These are phyloP conservation scores for Amaranthus palmeri DNA, from an alignment of 148 eudicot species.

Conservation along the genomic window DNA sequence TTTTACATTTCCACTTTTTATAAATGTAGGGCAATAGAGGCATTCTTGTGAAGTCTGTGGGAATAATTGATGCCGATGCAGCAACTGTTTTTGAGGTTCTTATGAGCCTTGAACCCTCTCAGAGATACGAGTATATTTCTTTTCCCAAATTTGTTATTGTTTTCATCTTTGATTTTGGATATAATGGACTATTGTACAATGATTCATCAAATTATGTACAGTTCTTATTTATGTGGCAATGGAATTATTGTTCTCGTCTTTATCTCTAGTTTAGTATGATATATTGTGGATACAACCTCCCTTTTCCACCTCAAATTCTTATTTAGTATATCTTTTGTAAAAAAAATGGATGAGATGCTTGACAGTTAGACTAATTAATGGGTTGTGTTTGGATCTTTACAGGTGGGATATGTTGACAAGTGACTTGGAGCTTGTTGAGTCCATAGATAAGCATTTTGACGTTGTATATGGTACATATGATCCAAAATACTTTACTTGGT, in stretches of 20 bases:
- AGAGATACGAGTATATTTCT: constrained; percentile 83
- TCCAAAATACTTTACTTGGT: constrained; percentile 69
- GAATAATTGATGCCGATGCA: constrained; percentile 70
- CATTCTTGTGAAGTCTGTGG: constrained; percentile 91
- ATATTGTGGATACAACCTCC: background rate
- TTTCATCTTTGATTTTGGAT: background rate
- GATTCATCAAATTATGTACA: too few relatives aligned
- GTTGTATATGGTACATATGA: constrained; percentile 85
- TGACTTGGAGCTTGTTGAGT: constrained; percentile 80
- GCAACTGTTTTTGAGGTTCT: constrained; percentile 84
- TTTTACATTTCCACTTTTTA: background rate
- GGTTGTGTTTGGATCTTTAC: constrained; percentile 19
- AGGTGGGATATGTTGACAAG: constrained; percentile 94
- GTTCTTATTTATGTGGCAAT: too few relatives aligned
- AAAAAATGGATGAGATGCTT: background rate
- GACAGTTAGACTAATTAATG: constrained; percentile 5
- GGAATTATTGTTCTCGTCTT: too few relatives aligned
- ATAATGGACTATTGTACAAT: too few relatives aligned
- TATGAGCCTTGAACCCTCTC: constrained; percentile 57
- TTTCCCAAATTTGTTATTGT: background rate
- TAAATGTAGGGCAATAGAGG: constrained; percentile 58
- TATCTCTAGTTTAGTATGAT: constrained; percentile 6
- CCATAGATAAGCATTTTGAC: constrained; percentile 76
- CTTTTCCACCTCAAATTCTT: background rate
- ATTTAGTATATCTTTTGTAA: background rate